phyloP scores from a whole-genome alignment of 305 asterid genomes.

The Fraxinus latifolia region DNA sequence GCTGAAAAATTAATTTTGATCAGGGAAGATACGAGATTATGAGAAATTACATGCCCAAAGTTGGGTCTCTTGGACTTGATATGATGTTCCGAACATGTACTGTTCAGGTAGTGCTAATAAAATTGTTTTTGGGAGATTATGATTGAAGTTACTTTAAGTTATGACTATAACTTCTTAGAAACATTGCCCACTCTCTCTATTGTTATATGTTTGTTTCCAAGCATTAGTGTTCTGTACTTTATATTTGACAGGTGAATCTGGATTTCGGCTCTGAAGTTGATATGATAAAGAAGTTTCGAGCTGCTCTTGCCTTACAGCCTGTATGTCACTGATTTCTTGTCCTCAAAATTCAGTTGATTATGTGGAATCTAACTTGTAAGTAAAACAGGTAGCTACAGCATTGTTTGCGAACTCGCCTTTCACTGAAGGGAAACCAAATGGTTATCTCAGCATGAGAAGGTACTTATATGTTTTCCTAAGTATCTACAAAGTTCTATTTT shows the following conservation, averaged over 20 bases:
- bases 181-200: not conserved
- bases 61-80: slow-evolving; percentile 93
- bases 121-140: slow-evolving; percentile 7
- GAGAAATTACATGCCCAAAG: slow-evolving; percentile 94
- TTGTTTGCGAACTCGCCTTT: slow-evolving; percentile 57
- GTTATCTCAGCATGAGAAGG: slow-evolving; percentile 96
- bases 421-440: slow-evolving; percentile 48
- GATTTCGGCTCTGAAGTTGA: slow-evolving; percentile 85
- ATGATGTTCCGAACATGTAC: slow-evolving; percentile 94
- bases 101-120: slow-evolving; percentile 62
- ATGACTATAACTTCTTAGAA: not conserved
- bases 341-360: not conserved
- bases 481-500: not conserved
- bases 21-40: slow-evolving; percentile 93
- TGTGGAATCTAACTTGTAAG: slow-evolving; percentile 26
- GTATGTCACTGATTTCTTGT: slow-evolving; percentile 37
- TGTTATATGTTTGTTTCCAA: not conserved
- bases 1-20: slow-evolving; percentile 38
- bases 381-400: slow-evolving; percentile 88
- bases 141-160: not conserved
- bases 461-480: slow-evolving; percentile 14
- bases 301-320: slow-evolving; percentile 63
- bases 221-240: slow-evolving; percentile 10
- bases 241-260: slow-evolving; percentile 70
- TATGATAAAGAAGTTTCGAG: slow-evolving; percentile 63